Evolutionary conservation across 495 filamentous ascomycete genomes (phyloP).

Genomic region (Penicillium atrosanguineum): DNA sequence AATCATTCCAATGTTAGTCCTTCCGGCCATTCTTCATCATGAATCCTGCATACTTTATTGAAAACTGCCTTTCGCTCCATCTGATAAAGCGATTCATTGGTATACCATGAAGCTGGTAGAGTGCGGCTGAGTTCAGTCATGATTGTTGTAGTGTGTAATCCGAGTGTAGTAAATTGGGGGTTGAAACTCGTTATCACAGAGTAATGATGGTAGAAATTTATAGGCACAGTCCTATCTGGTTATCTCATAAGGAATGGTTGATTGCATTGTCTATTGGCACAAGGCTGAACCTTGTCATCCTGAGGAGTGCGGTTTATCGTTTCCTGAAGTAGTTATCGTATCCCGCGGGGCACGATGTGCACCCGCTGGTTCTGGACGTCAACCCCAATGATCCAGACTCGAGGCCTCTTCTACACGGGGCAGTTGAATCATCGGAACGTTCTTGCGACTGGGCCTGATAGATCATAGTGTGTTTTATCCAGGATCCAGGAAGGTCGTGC

Average conservation of each 20-base stretch:
- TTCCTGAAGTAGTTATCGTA: conserved; percentile 40
- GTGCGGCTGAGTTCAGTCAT: conserved; percentile 42
- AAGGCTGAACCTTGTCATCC: conserved; percentile 11
- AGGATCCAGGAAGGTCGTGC: not conserved
- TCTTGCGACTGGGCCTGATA: not conserved
- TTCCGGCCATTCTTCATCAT: not conserved
- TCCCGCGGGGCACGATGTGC: conserved; percentile 23
- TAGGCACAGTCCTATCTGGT: not conserved
- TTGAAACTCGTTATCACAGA: not conserved
- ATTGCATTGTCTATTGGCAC: conserved; percentile 6
- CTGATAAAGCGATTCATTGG: conserved; percentile 42
- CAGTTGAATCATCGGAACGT: not conserved
- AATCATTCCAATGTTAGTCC: conserved; percentile 6
- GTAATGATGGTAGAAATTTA: not conserved
- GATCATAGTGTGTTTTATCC: not conserved
- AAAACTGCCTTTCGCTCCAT: conserved; percentile 57
- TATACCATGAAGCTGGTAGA: conserved; percentile 46
- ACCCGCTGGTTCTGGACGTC: conserved; percentile 1
- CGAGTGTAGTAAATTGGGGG: not conserved
- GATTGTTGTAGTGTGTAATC: not conserved
- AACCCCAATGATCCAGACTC: conserved; percentile 2
- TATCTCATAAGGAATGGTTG: not conserved
- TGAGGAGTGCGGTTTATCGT: conserved; percentile 25
- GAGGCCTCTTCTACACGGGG: not conserved
- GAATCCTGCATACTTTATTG: conserved; percentile 35